Evolutionary conservation across 441 rosid species (phyloP), one percentile per base, ranked within the genome.

Genomic region (Theobroma grandiflorum): DNA sequence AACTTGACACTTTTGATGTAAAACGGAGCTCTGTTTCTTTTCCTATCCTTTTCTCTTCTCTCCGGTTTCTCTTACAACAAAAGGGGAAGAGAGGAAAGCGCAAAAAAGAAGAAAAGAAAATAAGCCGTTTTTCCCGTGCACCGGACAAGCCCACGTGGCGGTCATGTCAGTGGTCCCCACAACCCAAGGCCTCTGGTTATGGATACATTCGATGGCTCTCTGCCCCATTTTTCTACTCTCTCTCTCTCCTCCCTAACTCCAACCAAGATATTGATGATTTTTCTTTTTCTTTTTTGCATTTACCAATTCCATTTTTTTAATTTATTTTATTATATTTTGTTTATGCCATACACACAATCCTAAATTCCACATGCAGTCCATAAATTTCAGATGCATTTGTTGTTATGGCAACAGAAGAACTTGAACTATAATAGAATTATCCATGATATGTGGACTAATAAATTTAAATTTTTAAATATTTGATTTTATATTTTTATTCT

Each of bases 61-160:
- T 18, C 8, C 49, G 49, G 49, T 45, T 16, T 38, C 6, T 64
- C 69, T 64, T 47, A 12, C 20, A 18, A 16, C 3, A 15, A 68
- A 8, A 15, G 35, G 18, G 3, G 42, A 40, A 0, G 42, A 40
- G 42, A 35, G 31, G 22, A 14, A 20, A 2, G 9, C n/a, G 12
- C 8, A 18, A 15, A 16, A 37, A 8, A 20, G 0, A 14, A 4
- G 5, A 40, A 52, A 3, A 37, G 52, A 66, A 64, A 77, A 22
- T 15, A 47, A 43, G 81, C 86, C 78, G 87, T 83, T 84, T 83
- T 18, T 73, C 20, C 20, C 76, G 62, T 53, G 73, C 83, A 42
- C 42, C 67, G 82, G 84, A 88, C 94, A 88, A 15, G 66, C 88
- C 87, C 93, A 89, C 95, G 91, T 90, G 95, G 90, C 89, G 76